These are phyloP conservation scores for Immersiella caudata DNA, from an alignment of 495 filamentous ascomycete genomes.

Conservation along the genomic window DNA sequence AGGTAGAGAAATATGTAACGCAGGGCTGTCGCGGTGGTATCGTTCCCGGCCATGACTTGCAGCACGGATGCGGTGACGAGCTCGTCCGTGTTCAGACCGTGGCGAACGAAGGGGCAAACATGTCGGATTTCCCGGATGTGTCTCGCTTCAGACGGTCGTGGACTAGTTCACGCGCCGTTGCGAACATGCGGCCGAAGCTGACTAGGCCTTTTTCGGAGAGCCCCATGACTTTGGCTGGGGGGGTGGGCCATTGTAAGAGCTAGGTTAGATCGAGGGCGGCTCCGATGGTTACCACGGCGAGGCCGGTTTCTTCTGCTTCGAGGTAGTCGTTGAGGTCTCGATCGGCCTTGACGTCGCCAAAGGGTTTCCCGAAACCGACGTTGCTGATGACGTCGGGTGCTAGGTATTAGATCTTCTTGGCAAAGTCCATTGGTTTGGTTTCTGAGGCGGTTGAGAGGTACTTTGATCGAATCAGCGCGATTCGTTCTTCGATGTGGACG, in stretches of 20 bases:
- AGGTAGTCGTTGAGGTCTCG: slow-evolving; percentile 31
- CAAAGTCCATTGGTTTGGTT: slow-evolving; percentile 35
- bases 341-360: slow-evolving; percentile 36
- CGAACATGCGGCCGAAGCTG: not conserved
- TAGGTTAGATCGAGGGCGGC: not conserved
- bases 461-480: slow-evolving; percentile 44
- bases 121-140: slow-evolving; percentile 23
- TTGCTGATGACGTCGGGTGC: slow-evolving; percentile 39
- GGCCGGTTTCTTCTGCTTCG: not conserved
- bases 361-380: slow-evolving; percentile 34
- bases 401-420: slow-evolving; percentile 35
- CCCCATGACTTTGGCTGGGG: not conserved
- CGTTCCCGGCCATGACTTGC: slow-evolving; percentile 49
- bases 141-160: slow-evolving; percentile 1
- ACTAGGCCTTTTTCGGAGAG: not conserved
- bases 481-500: slow-evolving; percentile 37
- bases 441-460: slow-evolving; percentile 40
- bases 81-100: slow-evolving; percentile 45
- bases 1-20: slow-evolving; percentile 56
- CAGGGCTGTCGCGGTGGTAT: slow-evolving; percentile 64
- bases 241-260: not conserved
- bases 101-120: slow-evolving; percentile 46
- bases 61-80: slow-evolving; percentile 41
- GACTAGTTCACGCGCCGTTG: not conserved
- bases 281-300: not conserved